Conservation (phyloP, 2,329 filamentous ascomycete genomes). For the Metarhizium brunneum region DNA sequence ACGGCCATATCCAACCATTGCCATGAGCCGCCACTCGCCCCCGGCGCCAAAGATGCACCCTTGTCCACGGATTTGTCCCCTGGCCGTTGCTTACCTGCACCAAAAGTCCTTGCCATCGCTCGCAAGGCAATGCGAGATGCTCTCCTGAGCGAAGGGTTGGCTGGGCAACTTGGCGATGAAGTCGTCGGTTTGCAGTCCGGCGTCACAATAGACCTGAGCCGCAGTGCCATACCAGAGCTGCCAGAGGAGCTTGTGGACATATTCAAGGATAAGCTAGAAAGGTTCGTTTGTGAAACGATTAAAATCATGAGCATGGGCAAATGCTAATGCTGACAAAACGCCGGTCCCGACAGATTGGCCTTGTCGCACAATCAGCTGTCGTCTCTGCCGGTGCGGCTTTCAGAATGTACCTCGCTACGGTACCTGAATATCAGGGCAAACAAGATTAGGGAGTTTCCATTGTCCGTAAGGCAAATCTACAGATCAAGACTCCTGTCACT, state of each 20-base stretch:
- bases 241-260: conserved; percentile 68
- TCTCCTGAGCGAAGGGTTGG: conserved; percentile 56
- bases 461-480: conserved; percentile 33
- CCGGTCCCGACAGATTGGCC: conserved; percentile 47
- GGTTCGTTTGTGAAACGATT: conserved; percentile 35
- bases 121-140: conserved; percentile 59
- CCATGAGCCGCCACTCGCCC: neutral
- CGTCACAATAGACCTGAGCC: conserved; percentile 69
- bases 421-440: conserved; percentile 78
- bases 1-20: neutral
- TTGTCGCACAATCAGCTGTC: conserved; percentile 69
- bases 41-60: neutral
- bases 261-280: conserved; percentile 64
- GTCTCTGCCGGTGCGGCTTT: conserved; percentile 58
- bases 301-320: neutral
- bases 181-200: conserved; percentile 56
- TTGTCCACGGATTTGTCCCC: neutral
- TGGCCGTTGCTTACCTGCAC: neutral
- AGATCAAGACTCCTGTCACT: neutral
- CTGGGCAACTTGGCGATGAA: conserved; percentile 48
- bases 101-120: conserved; percentile 53
- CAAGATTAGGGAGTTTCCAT: conserved; percentile 53
- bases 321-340: neutral
- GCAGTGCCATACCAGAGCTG: conserved; percentile 61
- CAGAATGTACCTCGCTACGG: conserved; percentile 67